Conservation (phyloP, 805 yeast genomes). For the Saccharomyces jurei region DNA sequence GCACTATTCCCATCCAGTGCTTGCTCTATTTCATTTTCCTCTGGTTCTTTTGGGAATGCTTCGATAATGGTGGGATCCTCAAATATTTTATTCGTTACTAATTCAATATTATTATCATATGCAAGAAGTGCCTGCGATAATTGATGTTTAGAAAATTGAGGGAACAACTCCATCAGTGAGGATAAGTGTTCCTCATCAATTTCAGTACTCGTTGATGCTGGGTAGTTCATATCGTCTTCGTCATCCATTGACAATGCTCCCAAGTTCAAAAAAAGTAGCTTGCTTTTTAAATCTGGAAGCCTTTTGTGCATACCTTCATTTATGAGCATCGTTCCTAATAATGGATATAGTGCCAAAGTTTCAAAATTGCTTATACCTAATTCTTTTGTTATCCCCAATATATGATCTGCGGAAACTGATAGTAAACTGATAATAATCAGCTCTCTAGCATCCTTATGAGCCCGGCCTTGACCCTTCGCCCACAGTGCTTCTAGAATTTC, state of each 20-base stretch:
- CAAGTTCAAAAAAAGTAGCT: slow-evolving; percentile 39
- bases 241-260: background rate
- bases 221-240: background rate
- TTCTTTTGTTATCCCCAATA: slow-evolving; percentile 35
- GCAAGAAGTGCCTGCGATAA: slow-evolving; percentile 42
- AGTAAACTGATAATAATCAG: slow-evolving; percentile 46
- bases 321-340: slow-evolving; percentile 46
- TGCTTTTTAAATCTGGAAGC: slow-evolving; percentile 45
- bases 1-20: background rate
- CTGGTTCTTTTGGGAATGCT: slow-evolving; percentile 25
- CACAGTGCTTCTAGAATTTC: slow-evolving; percentile 51
- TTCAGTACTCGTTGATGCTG: slow-evolving; percentile 1
- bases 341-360: slow-evolving; percentile 42
- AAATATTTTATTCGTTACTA: slow-evolving; percentile 48
- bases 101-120: slow-evolving; percentile 46
- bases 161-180: slow-evolving; percentile 53
- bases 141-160: slow-evolving; percentile 43
- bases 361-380: slow-evolving; percentile 38
- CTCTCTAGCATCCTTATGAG: slow-evolving; percentile 39
- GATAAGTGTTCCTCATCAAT: slow-evolving; percentile 33
- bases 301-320: slow-evolving; percentile 39
- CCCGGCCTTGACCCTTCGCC: slow-evolving; percentile 47
- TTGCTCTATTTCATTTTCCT: slow-evolving; percentile 4
- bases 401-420: slow-evolving; percentile 38
- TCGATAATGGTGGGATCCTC: slow-evolving; percentile 49